Evolutionary conservation across 2,329 filamentous ascomycete genomes (phyloP).

Genomic region (Exophiala sideris): DNA sequence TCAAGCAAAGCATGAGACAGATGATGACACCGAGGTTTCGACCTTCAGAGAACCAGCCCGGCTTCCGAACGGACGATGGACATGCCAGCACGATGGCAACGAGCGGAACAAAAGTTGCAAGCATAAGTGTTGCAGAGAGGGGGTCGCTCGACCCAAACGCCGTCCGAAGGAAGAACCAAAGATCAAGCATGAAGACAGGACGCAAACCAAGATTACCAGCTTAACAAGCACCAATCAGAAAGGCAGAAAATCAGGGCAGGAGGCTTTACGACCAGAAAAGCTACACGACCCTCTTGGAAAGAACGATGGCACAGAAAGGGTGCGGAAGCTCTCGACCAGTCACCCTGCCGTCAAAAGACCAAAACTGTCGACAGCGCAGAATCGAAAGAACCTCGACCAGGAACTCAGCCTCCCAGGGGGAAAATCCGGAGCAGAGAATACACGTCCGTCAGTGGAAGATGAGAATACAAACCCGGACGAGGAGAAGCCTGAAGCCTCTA

Average conservation of each 20-base stretch:
- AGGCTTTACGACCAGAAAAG: not conserved
- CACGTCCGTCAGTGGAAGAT: not conserved
- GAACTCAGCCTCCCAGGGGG: too few species aligned
- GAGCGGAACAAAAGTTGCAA: slow-evolving; percentile 60
- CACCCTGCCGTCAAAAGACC: slow-evolving; percentile 5
- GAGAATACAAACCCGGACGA: not conserved
- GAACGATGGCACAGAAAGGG: not conserved
- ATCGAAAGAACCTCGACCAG: too few species aligned
- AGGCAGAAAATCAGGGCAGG: not conserved
- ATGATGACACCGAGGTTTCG: slow-evolving; percentile 8
- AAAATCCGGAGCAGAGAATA: not conserved
- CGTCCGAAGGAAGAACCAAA: slow-evolving; percentile 29
- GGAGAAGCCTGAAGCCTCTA: not conserved
- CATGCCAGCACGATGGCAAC: slow-evolving; percentile 69
- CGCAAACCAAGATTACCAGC: slow-evolving; percentile 18
- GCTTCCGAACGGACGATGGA: slow-evolving; percentile 68
- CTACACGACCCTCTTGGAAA: not conserved
- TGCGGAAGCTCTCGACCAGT: too few species aligned
- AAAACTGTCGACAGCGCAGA: slow-evolving; percentile 1
- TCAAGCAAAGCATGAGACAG: not conserved
- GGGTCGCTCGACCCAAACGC: slow-evolving; percentile 62
- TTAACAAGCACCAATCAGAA: slow-evolving; percentile 4
- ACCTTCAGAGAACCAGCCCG: slow-evolving; percentile 43
- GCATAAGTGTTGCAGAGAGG: slow-evolving; percentile 70
- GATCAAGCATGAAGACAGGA: slow-evolving; percentile 6